A percentile compares a stretch with the other conserved stretches of the same genome.
These are phyloP conservation scores for Aspergillus neotritici DNA, from an alignment of 2,329 filamentous ascomycete genomes.

Conservation along the genomic window DNA sequence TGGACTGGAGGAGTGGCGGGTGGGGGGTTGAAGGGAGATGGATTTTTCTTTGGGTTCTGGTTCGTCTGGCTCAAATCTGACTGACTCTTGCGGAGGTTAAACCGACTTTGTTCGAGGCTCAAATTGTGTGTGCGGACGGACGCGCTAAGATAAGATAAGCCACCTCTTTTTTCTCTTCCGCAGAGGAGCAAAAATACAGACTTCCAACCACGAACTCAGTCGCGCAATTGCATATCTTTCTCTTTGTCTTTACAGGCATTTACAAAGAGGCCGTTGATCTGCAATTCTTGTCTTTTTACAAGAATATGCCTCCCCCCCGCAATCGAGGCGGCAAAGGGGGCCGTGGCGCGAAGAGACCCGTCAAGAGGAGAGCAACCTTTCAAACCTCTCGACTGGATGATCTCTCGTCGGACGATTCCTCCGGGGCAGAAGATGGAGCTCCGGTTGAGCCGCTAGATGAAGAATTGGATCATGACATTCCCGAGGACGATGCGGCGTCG, in stretches of 20 bases:
- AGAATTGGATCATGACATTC: conserved; percentile 36
- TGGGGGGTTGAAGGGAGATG: background rate
- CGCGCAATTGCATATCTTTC: too few relatives aligned
- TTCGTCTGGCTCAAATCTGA: too few relatives aligned
- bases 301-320: conserved; percentile 20
- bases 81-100: too few relatives aligned
- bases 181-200: too few relatives aligned
- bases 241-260: too few relatives aligned
- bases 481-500: conserved; percentile 31
- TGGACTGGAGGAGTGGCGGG: too few relatives aligned
- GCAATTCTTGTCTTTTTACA: background rate
- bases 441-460: conserved; percentile 42
- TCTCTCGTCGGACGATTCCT: conserved; percentile 26
- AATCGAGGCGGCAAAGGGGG: conserved; percentile 24
- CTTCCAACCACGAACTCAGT: too few relatives aligned
- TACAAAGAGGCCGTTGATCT: too few relatives aligned
- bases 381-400: conserved; percentile 36
- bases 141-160: conserved; percentile 47
- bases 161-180: background rate
- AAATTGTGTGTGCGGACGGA: conserved; percentile 38
- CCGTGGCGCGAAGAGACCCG: conserved; percentile 24
- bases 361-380: conserved; percentile 27
- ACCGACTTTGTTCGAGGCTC: conserved; percentile 22
- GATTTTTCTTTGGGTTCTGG: too few relatives aligned
- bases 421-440: conserved; percentile 20